These are phyloP conservation scores for Aspergillus piperis DNA, from an alignment of 2,329 filamentous ascomycete genomes.

Conservation along the genomic window DNA sequence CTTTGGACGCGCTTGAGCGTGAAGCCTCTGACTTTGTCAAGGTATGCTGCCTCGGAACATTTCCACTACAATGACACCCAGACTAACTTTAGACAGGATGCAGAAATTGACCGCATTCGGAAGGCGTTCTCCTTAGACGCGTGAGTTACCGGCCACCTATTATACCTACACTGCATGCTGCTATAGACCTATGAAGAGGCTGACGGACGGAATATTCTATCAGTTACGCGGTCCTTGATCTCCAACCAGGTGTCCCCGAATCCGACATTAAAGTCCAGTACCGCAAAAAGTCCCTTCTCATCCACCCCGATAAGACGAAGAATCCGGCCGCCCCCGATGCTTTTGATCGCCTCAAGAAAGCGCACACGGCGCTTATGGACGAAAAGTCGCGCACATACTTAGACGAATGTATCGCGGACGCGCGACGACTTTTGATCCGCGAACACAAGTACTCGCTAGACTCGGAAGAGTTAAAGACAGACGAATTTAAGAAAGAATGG, in stretches of 20 bases:
- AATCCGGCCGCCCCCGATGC: slow-evolving; percentile 90
- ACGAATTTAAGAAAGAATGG: slow-evolving; percentile 82
- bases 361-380: slow-evolving; percentile 86
- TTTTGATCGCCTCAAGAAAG: slow-evolving; percentile 95
- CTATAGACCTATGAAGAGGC: background rate
- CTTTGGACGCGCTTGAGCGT: slow-evolving; percentile 76
- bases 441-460: slow-evolving; percentile 93
- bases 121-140: slow-evolving; percentile 82
- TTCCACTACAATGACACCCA: background rate
- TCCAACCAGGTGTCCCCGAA: slow-evolving; percentile 91
- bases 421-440: slow-evolving; percentile 89
- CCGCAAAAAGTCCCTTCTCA: slow-evolving; percentile 96
- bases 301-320: slow-evolving; percentile 96
- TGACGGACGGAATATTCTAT: slow-evolving; percentile 2
- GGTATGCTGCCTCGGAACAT: slow-evolving; percentile 47
- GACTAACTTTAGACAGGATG: slow-evolving; percentile 62
- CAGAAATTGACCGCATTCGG: slow-evolving; percentile 92
- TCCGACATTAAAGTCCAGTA: slow-evolving; percentile 94
- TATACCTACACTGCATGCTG: background rate
- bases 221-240: slow-evolving; percentile 89
- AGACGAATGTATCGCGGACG: slow-evolving; percentile 94
- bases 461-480: slow-evolving; percentile 76
- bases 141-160: slow-evolving; percentile 42
- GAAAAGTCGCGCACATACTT: slow-evolving; percentile 85
- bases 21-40: slow-evolving; percentile 92